Percentiles rank a stretch among this genome's conserved stretches.
These are phyloP conservation scores for Ceratocystis alfenasii DNA, from an alignment of 2,329 filamentous ascomycete genomes.

Conservation along the genomic window DNA sequence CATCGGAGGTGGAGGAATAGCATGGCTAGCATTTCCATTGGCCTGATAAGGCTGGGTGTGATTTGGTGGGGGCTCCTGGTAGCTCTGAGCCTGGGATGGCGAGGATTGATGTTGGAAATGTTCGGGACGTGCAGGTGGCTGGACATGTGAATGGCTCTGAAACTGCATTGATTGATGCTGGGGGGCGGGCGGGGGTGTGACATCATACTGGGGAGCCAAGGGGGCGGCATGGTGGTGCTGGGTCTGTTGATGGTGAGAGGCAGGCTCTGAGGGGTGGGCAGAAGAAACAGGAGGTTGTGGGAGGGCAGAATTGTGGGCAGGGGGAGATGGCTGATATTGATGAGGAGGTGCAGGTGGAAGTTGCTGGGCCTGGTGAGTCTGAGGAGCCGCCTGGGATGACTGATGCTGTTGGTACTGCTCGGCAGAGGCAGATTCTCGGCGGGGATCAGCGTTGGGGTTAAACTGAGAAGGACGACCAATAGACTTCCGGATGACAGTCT, in stretches of 20 bases:
- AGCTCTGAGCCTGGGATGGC: background rate
- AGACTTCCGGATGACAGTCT: constrained; percentile 18
- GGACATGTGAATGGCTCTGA: background rate
- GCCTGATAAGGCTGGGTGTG: background rate
- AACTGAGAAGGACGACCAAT: constrained; percentile 14
- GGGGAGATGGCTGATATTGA: constrained; percentile 2
- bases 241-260: background rate
- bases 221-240: background rate
- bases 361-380: constrained; percentile 4
- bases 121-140: background rate
- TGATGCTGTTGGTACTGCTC: constrained; percentile 17
- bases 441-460: background rate
- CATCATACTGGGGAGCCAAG: background rate
- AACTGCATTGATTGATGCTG: background rate
- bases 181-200: background rate
- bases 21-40: background rate
- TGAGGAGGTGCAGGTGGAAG: background rate
- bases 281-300: background rate
- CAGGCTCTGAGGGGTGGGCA: background rate
- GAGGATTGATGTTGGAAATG: constrained; percentile 9
- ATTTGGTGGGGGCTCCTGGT: constrained; percentile 19
- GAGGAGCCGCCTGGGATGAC: background rate
- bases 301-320: background rate
- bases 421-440: constrained; percentile 13
- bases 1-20: background rate